Base-by-base conservation (phyloP, 331 rosid species). In the Malus hybrid region DNA sequence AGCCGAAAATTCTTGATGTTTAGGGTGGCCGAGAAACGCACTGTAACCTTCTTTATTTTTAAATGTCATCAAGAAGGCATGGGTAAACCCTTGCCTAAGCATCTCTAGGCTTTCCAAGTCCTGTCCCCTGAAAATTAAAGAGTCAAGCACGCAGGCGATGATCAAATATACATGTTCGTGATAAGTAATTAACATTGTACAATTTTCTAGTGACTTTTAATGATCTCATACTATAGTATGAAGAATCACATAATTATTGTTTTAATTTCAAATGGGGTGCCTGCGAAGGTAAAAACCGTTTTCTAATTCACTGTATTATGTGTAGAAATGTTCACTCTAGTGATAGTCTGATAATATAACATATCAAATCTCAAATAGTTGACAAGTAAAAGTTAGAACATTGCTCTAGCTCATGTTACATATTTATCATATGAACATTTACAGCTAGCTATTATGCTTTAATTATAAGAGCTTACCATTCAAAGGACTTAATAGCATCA, bases 21-120 rank as follows among this genome's bases (percentile, higher is more conserved):
- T 88, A 13, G 95, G 96, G 78, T 94, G 97, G 61, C 86, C 66
- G 32, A 77, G 87, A 85, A 91, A 94, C 66, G 82, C 87, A 64
- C 54, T 42, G 65, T 80, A 90, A 81, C 85, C 98, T 70, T 88
- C 97, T 79, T 90, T 94, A 71, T 88, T 88, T 80, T 77, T 33
- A 79, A 93, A 93, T 80, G 98, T 90, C 94, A 88, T 91, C 65
- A 88, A 62, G 86, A 93, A 87, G 33, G 88, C 94, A 79, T 93
- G 97, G 59, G 96, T 93, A 74, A 87, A 93, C 31, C 98, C 98
- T 81, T 90, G 96, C 72, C 89, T 88, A 28, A 93, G 85, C 80
- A 82, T 65, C 56, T 91, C 97, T 62, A 74, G 82, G 83, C 98
- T 93, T 78, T 91, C 98, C 66, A 76, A 52, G 73, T 91, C 98